These are phyloP conservation scores for Populus trichocarpa DNA, from an alignment of 441 rosid genomes.

Conservation along the genomic window DNA sequence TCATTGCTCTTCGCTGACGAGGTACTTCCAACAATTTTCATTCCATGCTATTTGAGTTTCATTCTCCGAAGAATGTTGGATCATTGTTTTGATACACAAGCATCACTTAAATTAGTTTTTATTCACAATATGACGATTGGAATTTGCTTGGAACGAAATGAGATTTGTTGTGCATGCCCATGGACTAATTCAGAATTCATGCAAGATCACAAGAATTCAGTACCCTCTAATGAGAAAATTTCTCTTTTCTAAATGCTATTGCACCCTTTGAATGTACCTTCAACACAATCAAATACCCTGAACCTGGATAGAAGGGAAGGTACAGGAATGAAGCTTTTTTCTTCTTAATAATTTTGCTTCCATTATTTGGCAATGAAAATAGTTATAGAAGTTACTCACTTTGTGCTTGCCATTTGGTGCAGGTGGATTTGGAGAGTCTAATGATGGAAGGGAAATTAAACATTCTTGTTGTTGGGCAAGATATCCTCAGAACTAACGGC, in stretches of 20 bases:
- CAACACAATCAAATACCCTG: too few species aligned
- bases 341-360: background rate
- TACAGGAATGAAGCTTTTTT: background rate
- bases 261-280: too few species aligned
- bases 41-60: background rate
- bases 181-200: background rate
- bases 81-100: background rate
- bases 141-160: background rate
- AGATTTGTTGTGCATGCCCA: background rate
- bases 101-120: background rate
- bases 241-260: too few species aligned
- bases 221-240: too few species aligned
- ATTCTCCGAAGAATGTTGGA: background rate
- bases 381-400: background rate
- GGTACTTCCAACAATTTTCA: constrained; percentile 26
- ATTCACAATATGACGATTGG: background rate
- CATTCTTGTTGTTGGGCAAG: constrained; percentile 55
- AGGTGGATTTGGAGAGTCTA: constrained; percentile 64
- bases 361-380: background rate
- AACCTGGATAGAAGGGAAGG: too few species aligned
- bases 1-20: constrained; percentile 62
- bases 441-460: constrained; percentile 46
- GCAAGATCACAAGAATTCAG: background rate
- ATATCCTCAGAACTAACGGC: constrained; percentile 38
- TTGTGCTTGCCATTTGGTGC: constrained; percentile 9